Base-by-base conservation (phyloP, 768 basidiomycete species). In the Amanita molliuscula region DNA sequence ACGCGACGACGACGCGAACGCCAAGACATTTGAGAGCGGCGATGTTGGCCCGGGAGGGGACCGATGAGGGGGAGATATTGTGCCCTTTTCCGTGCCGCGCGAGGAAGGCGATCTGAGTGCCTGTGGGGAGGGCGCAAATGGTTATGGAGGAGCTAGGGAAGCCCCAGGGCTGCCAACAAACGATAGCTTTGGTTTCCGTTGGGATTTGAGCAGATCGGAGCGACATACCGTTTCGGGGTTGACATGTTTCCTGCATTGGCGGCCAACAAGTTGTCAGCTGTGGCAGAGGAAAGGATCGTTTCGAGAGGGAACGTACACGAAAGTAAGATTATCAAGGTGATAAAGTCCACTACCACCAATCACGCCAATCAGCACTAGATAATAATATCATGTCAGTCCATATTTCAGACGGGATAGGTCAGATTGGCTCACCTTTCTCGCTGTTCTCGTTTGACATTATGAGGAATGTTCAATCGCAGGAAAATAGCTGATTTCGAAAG, bases 321-420 rank as follows among this genome's bases (percentile, higher is more conserved):
- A 75, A 10, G 84, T 88, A 50, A 98, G 70, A 65, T 95, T 93
- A 65, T 94, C 88, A 34, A 98, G 76, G 62, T 94, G 82, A 70
- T 97, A 98, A 23, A 97, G 67, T 4, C 94, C 94, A 56, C 85
- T 90, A 25, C 92, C 92, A 16, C 92, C 92, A 52, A 95, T 94
- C 45, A 94, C 84, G 33, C 91, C 92, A 43, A 94, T 77, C 41
- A 91, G 70, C 15, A 89, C 87, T 89, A 31, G 35, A 48, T 36
- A 48, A 48, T 6, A 25, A 21, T 5, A 47, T 1, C 31, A 47
- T 16, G 34, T 35, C 11, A 11, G 7, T 5, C 7, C 13, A 37
- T 18, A 21, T 1, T 20, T 2, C 8, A 16, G 10, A 15, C 21
- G 18, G 26, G n/a, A 3, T 3, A 18, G 5, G 6, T 0, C 3